These are phyloP conservation scores for Magnaporthales sp. DNA, from an alignment of 2,329 filamentous ascomycete species.

Conservation along the genomic window DNA sequence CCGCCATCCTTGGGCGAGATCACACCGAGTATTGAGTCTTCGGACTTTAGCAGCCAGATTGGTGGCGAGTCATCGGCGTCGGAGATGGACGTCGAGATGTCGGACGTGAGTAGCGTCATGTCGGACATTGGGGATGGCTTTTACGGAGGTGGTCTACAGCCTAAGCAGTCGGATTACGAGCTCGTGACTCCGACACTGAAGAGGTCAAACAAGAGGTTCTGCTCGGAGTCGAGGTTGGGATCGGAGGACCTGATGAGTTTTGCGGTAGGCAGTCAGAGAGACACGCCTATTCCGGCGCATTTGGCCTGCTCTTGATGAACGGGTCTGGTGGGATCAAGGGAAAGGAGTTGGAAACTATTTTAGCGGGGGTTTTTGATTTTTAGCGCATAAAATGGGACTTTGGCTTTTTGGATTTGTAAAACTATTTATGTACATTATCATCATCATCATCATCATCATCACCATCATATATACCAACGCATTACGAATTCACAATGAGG, in stretches of 20 bases:
- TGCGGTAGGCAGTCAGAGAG: constrained; percentile 18
- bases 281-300: constrained; percentile 12
- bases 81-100: constrained; percentile 7
- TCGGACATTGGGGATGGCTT: neutral
- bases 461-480: neutral
- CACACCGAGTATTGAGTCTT: constrained; percentile 8
- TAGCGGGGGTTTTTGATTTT: neutral
- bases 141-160: constrained; percentile 9
- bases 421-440: neutral
- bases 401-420: neutral
- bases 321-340: neutral
- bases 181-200: constrained; percentile 7
- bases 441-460: neutral
- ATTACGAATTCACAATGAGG: neutral
- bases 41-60: constrained; percentile 4
- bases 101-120: constrained; percentile 4
- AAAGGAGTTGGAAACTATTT: neutral
- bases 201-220: neutral
- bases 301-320: neutral
- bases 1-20: neutral
- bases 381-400: neutral
- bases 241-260: constrained; percentile 17
- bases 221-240: neutral
- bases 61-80: constrained; percentile 1
- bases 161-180: constrained; percentile 11